Conservation (phyloP, 306 rosid genomes). For the Corylus heterophylla region DNA sequence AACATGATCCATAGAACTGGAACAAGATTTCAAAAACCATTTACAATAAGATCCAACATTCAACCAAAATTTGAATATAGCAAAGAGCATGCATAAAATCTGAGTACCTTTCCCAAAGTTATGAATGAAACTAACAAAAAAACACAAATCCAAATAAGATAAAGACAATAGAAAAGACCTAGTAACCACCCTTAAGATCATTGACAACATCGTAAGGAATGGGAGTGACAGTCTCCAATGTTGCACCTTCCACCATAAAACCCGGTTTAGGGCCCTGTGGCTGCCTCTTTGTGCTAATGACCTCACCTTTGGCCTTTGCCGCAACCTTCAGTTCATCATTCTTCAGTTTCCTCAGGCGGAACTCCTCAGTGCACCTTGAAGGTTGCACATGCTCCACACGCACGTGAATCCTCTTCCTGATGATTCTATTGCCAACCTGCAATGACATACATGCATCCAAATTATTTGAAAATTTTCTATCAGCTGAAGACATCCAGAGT, state of each 20-base stretch:
- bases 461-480: neutral
- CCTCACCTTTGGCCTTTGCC: conserved; percentile 78
- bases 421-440: conserved; percentile 77
- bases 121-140: neutral
- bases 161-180: conserved; percentile 16
- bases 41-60: no score
- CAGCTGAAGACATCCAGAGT: neutral
- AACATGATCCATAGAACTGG: no score
- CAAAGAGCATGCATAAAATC: neutral
- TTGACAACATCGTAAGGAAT: conserved; percentile 96
- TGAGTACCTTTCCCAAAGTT: conserved; percentile 6
- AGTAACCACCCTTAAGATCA: conserved; percentile 93
- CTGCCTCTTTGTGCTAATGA: conserved; percentile 86
- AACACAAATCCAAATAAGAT: conserved; percentile 4
- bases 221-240: conserved; percentile 88
- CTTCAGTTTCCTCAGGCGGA: conserved; percentile 64
- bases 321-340: conserved; percentile 77
- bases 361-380: conserved; percentile 79
- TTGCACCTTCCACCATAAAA: conserved; percentile 89
- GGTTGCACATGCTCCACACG: conserved; percentile 92
- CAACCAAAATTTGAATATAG: no score
- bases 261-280: conserved; percentile 94
- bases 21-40: no score
- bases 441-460: neutral
- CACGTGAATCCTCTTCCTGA: conserved; percentile 86